phyloP scores from a whole-genome alignment of 129 eudicot genomes.

The Centella asiatica region DNA sequence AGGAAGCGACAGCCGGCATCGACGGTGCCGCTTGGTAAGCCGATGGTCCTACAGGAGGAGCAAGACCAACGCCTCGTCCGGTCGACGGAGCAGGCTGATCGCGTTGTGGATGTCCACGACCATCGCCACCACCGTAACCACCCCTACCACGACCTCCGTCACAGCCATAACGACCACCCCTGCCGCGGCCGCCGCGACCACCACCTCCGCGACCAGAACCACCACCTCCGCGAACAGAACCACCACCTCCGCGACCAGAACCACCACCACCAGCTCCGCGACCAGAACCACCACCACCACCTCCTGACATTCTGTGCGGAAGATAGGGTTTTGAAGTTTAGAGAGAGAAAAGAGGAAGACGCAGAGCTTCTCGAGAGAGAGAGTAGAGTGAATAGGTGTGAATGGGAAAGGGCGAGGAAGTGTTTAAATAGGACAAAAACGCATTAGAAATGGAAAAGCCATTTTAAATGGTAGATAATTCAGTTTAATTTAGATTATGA shows the following conservation, averaged over 20 bases:
- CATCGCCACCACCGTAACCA: background rate
- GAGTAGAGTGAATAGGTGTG: too few relatives aligned
- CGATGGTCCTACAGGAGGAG: background rate
- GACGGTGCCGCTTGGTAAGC: background rate
- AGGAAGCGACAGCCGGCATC: slow-evolving; percentile 1
- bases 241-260: background rate
- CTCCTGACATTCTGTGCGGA: background rate
- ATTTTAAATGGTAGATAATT: too few relatives aligned
- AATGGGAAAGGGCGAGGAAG: too few relatives aligned
- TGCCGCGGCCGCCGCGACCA: slow-evolving; percentile 15
- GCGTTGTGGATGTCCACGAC: background rate
- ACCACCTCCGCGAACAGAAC: background rate
- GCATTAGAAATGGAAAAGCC: too few relatives aligned
- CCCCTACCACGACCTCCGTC: slow-evolving; percentile 12
- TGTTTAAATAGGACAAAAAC: too few relatives aligned
- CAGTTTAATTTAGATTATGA: too few relatives aligned
- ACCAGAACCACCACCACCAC: background rate
- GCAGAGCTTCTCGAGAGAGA: too few relatives aligned
- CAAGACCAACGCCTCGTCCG: background rate
- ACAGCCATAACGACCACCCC: slow-evolving; percentile 13
- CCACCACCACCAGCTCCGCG: background rate
- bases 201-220: slow-evolving; percentile 5
- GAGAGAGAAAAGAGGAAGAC: too few relatives aligned
- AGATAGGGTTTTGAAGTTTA: too few relatives aligned
- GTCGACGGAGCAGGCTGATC: background rate